Evolutionary conservation across 108 stramenopile genomes (phyloP).

Genomic region (Stephanodiscus minutulus): DNA sequence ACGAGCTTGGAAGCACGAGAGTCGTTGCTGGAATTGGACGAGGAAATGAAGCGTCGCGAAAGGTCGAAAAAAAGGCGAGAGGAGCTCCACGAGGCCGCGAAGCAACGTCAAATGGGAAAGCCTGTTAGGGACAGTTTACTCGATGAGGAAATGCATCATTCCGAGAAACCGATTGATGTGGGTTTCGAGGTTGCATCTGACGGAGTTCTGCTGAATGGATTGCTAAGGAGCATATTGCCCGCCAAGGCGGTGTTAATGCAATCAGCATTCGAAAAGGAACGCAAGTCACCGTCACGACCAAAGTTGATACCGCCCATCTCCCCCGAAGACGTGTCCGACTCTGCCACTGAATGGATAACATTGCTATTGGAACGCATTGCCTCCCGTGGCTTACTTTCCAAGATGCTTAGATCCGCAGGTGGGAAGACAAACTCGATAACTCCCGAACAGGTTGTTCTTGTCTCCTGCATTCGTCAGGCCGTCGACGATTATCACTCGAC

Average conservation of each 20-base stretch:
- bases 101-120: background rate
- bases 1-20: slow-evolving; percentile 45
- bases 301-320: slow-evolving; percentile 23
- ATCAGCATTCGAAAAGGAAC: slow-evolving; percentile 14
- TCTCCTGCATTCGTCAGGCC: slow-evolving; percentile 66
- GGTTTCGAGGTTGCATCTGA: slow-evolving; percentile 38
- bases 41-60: slow-evolving; percentile 36
- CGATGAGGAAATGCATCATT: slow-evolving; percentile 2
- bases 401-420: slow-evolving; percentile 51
- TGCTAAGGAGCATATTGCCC: slow-evolving; percentile 66
- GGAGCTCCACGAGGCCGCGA: background rate
- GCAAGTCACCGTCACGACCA: slow-evolving; percentile 18
- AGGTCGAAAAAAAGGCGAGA: slow-evolving; percentile 14
- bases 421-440: slow-evolving; percentile 33
- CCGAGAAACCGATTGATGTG: slow-evolving; percentile 22
- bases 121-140: background rate
- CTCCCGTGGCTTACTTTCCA: slow-evolving; percentile 54
- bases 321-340: slow-evolving; percentile 50
- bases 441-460: slow-evolving; percentile 78
- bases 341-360: slow-evolving; percentile 83
- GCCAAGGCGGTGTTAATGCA: slow-evolving; percentile 39
- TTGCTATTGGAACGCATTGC: slow-evolving; percentile 57
- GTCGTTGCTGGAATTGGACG: slow-evolving; percentile 32
- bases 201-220: slow-evolving; percentile 45
- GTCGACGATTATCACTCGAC: slow-evolving; percentile 44